Percentiles rank a stretch among this genome's conserved stretches.
These are phyloP conservation scores for Candida golubevii DNA, from an alignment of 805 yeast species.

Conservation along the genomic window DNA sequence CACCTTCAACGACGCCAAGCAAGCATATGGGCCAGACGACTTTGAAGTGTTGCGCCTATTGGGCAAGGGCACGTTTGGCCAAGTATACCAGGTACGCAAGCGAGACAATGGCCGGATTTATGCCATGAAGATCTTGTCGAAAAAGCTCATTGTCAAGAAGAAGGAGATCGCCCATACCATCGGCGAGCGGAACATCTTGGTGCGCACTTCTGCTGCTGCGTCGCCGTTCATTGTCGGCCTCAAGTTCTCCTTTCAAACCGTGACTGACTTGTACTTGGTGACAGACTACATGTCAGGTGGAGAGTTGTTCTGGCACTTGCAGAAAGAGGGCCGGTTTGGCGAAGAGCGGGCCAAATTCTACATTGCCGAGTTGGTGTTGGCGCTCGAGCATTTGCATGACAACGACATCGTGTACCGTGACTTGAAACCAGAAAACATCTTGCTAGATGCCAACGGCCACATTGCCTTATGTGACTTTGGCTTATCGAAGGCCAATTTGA, in stretches of 20 bases:
- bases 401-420: conserved; percentile 96
- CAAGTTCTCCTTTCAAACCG: conserved; percentile 95
- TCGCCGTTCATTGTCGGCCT: conserved; percentile 94
- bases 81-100: conserved; percentile 93
- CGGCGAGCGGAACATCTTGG: conserved; percentile 93
- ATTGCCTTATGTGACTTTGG: conserved; percentile 98
- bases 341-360: conserved; percentile 96
- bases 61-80: conserved; percentile 98
- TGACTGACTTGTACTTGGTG: conserved; percentile 83
- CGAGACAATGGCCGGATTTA: conserved; percentile 85
- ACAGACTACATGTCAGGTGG: conserved; percentile 99
- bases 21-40: conserved; percentile 88
- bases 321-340: conserved; percentile 89
- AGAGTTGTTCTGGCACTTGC: conserved; percentile 93
- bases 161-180: conserved; percentile 98
- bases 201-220: conserved; percentile 82
- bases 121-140: conserved; percentile 95
- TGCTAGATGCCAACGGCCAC: conserved; percentile 95
- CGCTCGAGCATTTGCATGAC: conserved; percentile 91
- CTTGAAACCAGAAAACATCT: conserved; percentile 92
- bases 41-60: conserved; percentile 85
- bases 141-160: conserved; percentile 92
- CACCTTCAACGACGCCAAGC: conserved; percentile 57
- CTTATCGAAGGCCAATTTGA: conserved; percentile 85
- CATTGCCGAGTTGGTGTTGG: conserved; percentile 91